Base-by-base conservation (phyloP, 2,329 filamentous ascomycete genomes). In the Colletotrichum higginsianum region DNA sequence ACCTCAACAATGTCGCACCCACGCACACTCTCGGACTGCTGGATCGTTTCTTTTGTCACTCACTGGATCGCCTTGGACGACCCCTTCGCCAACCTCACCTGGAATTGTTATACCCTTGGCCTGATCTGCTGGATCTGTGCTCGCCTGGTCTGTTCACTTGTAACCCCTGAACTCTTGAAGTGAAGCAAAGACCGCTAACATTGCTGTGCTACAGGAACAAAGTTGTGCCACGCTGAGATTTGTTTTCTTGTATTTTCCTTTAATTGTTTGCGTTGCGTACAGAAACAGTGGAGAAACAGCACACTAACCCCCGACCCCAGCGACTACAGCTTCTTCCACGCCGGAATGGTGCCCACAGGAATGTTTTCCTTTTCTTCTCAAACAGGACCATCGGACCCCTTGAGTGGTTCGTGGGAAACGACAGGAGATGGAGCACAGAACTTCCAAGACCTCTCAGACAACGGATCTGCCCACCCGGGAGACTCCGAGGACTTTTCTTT, bases 281-380 rank as follows among this genome's bases (percentile, higher is more conserved):
- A 47, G 55, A 57, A 47, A 78, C 78, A 82, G 82, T 86, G 83
- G 84, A 82, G 83, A 78, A 83, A 87, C 82, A 85, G 84, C 79
- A 86, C 82, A 90, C 88, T 90, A 86, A 90, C 87, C 82, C 78
- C 74, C 80, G 77, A 79, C 77, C 23, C 75, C 84, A 89, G 87
- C 85, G 86, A 89, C 74, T 88, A 86, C 80, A 90, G 87, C 84
- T 87, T 84, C 78, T 82, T 84, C 72, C 86, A 86, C 78, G 82
- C 85, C 79, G 82, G 85, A 74, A 83, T 89, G 82, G 80, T 85
- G 77, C 83, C 79, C 81, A 78, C 85, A 75, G 85, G 85, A 80
- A 84, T 88, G 80, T 88, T 88, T 86, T 84, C 87, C 82, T 88
- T 86, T 82, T 85, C 86, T 86, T 85, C 86, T 86, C 87, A 89